Conservation (phyloP, 75 land plant genomes). For the Picea sitchensis region DNA sequence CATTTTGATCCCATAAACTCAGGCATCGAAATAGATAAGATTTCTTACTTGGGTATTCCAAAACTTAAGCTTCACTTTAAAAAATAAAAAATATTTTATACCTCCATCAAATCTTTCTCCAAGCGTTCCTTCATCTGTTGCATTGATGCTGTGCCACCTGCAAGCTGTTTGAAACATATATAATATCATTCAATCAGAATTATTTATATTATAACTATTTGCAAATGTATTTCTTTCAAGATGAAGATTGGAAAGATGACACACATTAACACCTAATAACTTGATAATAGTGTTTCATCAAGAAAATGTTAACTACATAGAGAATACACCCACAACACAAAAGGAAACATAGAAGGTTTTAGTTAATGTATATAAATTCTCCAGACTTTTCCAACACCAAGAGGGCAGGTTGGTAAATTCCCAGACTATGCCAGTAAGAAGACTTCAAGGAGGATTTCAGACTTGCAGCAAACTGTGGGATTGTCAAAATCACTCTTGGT, state of each 20-base stretch:
- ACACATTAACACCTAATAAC: neutral
- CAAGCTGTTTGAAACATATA: constrained; percentile 51
- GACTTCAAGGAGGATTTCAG: too few relatives aligned
- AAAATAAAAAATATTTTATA: constrained; percentile 6
- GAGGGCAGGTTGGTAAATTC: too few relatives aligned
- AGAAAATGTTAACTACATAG: too few relatives aligned
- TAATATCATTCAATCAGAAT: neutral
- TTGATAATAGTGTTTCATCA: too few relatives aligned
- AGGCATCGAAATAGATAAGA: neutral
- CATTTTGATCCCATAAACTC: too few relatives aligned
- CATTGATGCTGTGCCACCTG: constrained; percentile 98
- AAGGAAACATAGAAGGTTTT: too few relatives aligned
- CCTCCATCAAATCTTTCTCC: constrained; percentile 95
- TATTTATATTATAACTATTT: neutral
- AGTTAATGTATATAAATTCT: neutral
- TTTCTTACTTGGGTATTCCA: neutral
- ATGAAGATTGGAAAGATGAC: too few relatives aligned
- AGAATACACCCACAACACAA: neutral
- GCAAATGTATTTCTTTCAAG: neutral
- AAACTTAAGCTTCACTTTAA: constrained; percentile 1
- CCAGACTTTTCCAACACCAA: too few relatives aligned
- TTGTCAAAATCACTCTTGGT: too few relatives aligned
- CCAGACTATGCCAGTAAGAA: too few relatives aligned
- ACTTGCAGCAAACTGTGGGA: too few relatives aligned
- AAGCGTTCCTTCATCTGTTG: constrained; percentile 95